Percentiles rank a stretch among this genome's conserved stretches.
Conservation (phyloP, 2,329 filamentous ascomycete genomes). For the Tolypocladium sp. region DNA sequence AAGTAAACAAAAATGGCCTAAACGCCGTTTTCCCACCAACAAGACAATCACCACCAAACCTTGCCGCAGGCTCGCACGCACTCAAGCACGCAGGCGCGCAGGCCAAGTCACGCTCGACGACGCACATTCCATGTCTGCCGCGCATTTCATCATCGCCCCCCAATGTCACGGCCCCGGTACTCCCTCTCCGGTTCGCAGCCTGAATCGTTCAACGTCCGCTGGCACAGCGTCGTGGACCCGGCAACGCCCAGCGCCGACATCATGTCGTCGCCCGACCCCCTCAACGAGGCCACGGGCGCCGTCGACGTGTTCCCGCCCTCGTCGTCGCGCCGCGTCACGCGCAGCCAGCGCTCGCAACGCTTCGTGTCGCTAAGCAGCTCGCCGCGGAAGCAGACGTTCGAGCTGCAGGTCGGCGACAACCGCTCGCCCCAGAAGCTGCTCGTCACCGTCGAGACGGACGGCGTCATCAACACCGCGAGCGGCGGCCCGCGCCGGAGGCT, state of each 20-base stretch:
- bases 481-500: conserved; percentile 27
- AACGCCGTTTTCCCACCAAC: background rate
- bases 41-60: background rate
- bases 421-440: conserved; percentile 40
- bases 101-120: background rate
- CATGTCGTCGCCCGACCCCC: conserved; percentile 43
- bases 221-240: conserved; percentile 25
- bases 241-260: conserved; percentile 29
- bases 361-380: conserved; percentile 30
- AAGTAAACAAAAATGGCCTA: conserved; percentile 19
- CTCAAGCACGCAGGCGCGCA: too few species aligned
- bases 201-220: conserved; percentile 22
- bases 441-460: conserved; percentile 41
- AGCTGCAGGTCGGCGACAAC: conserved; percentile 44
- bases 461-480: conserved; percentile 20
- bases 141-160: conserved; percentile 2
- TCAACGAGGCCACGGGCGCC: conserved; percentile 30
- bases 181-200: conserved; percentile 9
- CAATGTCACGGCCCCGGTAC: conserved; percentile 20
- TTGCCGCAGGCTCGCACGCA: too few species aligned
- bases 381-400: conserved; percentile 47
- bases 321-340: conserved; percentile 31
- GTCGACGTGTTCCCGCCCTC: conserved; percentile 23
- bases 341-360: conserved; percentile 30
- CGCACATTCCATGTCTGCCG: background rate